Evolutionary conservation across 2,329 filamentous ascomycete species (phyloP).

Genomic region (Penicillium freii): DNA sequence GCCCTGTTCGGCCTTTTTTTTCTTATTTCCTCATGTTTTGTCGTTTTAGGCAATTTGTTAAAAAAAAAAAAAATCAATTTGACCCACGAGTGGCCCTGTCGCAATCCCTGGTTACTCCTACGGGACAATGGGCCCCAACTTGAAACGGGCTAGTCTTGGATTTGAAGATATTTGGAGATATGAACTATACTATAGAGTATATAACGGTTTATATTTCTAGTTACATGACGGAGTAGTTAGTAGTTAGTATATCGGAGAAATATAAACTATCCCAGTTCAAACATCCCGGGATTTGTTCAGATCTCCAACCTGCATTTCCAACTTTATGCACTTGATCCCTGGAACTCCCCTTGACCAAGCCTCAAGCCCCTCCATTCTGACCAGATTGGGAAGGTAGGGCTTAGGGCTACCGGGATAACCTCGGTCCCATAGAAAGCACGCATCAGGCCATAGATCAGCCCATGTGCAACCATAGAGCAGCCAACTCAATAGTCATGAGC

Average conservation of each 20-base stretch:
- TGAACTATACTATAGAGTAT: neutral
- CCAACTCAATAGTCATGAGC: neutral
- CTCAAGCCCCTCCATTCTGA: neutral
- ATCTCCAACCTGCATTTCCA: neutral
- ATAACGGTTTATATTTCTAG: neutral
- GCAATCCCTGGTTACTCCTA: conserved; percentile 6
- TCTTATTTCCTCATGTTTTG: conserved; percentile 1
- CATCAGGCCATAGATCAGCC: conserved; percentile 1
- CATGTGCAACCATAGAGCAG: neutral
- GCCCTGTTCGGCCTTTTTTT: neutral
- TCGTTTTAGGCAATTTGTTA: neutral
- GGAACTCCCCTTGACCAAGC: neutral
- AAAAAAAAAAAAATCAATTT: neutral
- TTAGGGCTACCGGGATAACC: conserved; percentile 21
- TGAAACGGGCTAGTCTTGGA: conserved; percentile 3
- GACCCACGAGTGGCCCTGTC: conserved; percentile 9
- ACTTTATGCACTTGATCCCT: neutral
- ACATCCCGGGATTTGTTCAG: neutral
- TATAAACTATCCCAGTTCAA: neutral
- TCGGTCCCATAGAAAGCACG: conserved; percentile 8
- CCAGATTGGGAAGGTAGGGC: conserved; percentile 21
- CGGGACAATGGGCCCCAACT: neutral
- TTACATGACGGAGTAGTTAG: neutral
- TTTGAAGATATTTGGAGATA: neutral
- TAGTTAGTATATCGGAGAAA: neutral